These are phyloP conservation scores for Isabelozyma rhagii DNA, from an alignment of 805 yeast species.

Conservation along the genomic window DNA sequence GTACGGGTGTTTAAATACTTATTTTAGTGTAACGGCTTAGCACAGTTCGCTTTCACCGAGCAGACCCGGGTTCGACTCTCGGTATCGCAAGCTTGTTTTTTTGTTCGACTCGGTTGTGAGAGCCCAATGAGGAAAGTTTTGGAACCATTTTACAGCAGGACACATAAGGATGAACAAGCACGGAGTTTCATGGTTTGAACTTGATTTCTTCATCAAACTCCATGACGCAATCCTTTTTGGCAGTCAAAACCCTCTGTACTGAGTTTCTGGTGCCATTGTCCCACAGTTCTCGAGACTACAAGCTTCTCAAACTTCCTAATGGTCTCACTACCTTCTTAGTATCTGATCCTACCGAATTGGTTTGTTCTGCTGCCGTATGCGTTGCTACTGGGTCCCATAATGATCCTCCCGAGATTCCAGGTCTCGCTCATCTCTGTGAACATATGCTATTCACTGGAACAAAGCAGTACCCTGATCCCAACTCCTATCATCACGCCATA, in stretches of 20 bases:
- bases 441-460: constrained; percentile 43
- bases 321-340: constrained; percentile 67
- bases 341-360: constrained; percentile 67
- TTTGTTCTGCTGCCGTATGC: constrained; percentile 67
- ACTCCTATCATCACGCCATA: constrained; percentile 42
- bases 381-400: constrained; percentile 79
- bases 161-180: not conserved
- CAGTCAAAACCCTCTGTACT: not conserved
- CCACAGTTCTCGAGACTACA: constrained; percentile 24
- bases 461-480: constrained; percentile 48
- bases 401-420: constrained; percentile 69
- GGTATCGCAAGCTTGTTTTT: constrained; percentile 47
- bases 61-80: constrained; percentile 81
- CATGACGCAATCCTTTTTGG: not conserved
- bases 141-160: not conserved
- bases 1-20: too few relatives aligned
- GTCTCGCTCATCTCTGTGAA: constrained; percentile 68
- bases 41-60: constrained; percentile 55
- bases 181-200: not conserved
- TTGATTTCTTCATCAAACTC: not conserved
- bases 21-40: constrained; percentile 13
- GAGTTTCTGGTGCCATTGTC: not conserved
- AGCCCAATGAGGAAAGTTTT: too few relatives aligned
- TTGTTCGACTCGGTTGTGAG: too few relatives aligned
- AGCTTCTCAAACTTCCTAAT: constrained; percentile 54